These are phyloP conservation scores for Diatrype stigma DNA, from an alignment of 2,329 filamentous ascomycete species.

Conservation along the genomic window DNA sequence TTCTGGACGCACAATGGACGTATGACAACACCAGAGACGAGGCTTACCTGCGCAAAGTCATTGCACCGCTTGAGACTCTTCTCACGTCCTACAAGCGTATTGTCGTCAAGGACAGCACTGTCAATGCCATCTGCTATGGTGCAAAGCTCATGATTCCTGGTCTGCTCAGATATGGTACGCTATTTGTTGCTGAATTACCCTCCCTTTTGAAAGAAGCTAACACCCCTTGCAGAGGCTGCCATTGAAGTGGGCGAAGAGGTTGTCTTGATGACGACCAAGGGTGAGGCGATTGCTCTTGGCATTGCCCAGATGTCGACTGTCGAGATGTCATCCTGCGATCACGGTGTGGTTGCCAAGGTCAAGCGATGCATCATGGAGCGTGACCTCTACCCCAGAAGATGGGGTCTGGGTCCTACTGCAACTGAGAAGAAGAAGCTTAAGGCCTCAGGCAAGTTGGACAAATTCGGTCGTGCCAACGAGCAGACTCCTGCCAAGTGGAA, in stretches of 20 bases:
- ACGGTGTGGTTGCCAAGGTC: constrained; percentile 96
- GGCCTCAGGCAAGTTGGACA: constrained; percentile 95
- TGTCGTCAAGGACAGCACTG: constrained; percentile 93
- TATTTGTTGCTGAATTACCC: not conserved
- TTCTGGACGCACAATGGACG: constrained; percentile 93
- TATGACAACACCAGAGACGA: constrained; percentile 96
- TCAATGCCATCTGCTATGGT: constrained; percentile 97
- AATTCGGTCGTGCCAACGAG: constrained; percentile 91
- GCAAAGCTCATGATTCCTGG: constrained; percentile 99
- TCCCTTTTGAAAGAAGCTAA: constrained; percentile 6
- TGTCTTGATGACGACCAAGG: constrained; percentile 98
- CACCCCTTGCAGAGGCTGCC: constrained; percentile 59
- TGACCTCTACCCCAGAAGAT: constrained; percentile 92
- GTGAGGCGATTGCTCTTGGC: constrained; percentile 93
- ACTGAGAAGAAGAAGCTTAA: constrained; percentile 99
- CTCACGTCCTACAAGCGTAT: constrained; percentile 93
- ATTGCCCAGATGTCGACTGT: constrained; percentile 98
- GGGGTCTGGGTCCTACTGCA: constrained; percentile 91
- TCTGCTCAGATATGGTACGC: constrained; percentile 80
- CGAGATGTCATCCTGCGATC: constrained; percentile 93
- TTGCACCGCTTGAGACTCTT: constrained; percentile 87
- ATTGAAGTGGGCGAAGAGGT: constrained; percentile 96
- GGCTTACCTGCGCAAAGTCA: constrained; percentile 84
- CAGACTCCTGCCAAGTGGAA: constrained; percentile 93
- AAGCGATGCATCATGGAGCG: constrained; percentile 99